phyloP scores from a whole-genome alignment of 2,329 filamentous ascomycete species.

The Fusarium torulosum region DNA sequence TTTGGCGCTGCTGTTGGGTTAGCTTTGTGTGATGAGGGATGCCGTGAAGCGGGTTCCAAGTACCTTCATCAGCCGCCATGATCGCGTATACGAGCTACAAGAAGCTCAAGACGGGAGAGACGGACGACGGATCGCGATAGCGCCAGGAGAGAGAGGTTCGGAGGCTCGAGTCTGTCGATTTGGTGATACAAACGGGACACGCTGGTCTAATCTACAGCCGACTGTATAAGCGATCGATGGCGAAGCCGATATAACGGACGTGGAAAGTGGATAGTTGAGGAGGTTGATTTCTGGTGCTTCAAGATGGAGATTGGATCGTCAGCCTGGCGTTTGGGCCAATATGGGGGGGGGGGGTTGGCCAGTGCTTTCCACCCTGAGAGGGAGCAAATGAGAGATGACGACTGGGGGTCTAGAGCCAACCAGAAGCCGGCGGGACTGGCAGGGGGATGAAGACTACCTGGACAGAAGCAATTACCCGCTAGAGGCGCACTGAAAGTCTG shows the following conservation, averaged over 20 bases:
- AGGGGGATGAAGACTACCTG: conserved; percentile 21
- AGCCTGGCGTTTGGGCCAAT: conserved; percentile 43
- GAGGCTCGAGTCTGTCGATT: conserved; percentile 5
- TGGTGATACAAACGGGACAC: conserved; percentile 3
- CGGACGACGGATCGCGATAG: conserved; percentile 30
- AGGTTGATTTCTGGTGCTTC: conserved; percentile 38
- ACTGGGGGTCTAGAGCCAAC: conserved; percentile 33
- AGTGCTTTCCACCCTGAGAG: conserved; percentile 43
- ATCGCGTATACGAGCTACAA: conserved; percentile 49
- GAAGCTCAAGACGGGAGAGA: conserved; percentile 43
- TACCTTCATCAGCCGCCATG: conserved; percentile 49
- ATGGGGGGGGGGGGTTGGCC: conserved; percentile 45
- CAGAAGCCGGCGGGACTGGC: conserved; percentile 34
- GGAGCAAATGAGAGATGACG: conserved; percentile 37
- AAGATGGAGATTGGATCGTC: conserved; percentile 44
- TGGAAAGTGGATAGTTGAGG: conserved; percentile 23
- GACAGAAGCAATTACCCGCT: conserved; percentile 42
- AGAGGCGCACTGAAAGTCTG: conserved; percentile 25
- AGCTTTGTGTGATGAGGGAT: conserved; percentile 22
- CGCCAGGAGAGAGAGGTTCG: conserved; percentile 29
- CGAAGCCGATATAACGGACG: conserved; percentile 25
- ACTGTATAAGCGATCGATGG: conserved; percentile 21
- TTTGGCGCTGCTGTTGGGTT: conserved; percentile 67
- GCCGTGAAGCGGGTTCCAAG: conserved; percentile 4
- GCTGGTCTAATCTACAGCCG: conserved; percentile 10